Evolutionary conservation across 1,139 yeast genomes (phyloP).

Genomic region (Nakaseomyces bracarensis): DNA sequence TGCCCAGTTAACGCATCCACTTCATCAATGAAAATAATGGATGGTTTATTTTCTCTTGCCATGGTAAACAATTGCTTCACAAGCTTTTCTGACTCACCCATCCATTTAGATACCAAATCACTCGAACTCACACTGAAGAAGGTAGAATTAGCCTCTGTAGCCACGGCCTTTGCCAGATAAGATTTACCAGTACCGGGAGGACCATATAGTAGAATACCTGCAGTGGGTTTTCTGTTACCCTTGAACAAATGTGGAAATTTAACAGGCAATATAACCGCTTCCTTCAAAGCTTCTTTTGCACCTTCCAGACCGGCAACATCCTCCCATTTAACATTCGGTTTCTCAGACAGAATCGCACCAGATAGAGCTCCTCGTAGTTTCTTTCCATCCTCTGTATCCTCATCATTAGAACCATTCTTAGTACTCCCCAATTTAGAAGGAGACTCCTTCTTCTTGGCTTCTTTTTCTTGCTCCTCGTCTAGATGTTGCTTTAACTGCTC

Average conservation of each 20-base stretch:
- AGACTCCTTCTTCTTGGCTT: conserved; percentile 35
- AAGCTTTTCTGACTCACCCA: conserved; percentile 96
- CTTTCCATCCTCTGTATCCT: conserved; percentile 76
- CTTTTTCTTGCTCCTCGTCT: conserved; percentile 47
- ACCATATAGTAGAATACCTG: conserved; percentile 88
- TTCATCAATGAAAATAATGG: conserved; percentile 93
- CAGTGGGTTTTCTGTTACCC: conserved; percentile 88
- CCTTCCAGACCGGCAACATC: conserved; percentile 94
- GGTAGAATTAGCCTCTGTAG: conserved; percentile 95
- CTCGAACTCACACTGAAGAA: conserved; percentile 92
- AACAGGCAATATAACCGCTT: conserved; percentile 93
- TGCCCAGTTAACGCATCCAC: conserved; percentile 98
- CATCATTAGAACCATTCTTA: conserved; percentile 41
- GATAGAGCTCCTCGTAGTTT: conserved; percentile 86
- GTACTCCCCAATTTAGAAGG: conserved; percentile 14
- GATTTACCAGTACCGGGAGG: conserved; percentile 99
- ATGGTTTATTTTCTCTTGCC: conserved; percentile 95
- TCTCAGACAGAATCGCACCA: conserved; percentile 85
- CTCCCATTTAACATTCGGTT: conserved; percentile 89
- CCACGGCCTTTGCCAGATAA: conserved; percentile 93
- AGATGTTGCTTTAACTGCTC: conserved; percentile 89
- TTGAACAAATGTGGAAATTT: conserved; percentile 90
- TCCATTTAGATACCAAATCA: conserved; percentile 94
- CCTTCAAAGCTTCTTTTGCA: conserved; percentile 94
- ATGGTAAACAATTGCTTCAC: conserved; percentile 88